Evolutionary conservation across 306 rosid species (phyloP), one percentile per base, ranked within the genome.

Genomic region (Sechiopsis laciniata): DNA sequence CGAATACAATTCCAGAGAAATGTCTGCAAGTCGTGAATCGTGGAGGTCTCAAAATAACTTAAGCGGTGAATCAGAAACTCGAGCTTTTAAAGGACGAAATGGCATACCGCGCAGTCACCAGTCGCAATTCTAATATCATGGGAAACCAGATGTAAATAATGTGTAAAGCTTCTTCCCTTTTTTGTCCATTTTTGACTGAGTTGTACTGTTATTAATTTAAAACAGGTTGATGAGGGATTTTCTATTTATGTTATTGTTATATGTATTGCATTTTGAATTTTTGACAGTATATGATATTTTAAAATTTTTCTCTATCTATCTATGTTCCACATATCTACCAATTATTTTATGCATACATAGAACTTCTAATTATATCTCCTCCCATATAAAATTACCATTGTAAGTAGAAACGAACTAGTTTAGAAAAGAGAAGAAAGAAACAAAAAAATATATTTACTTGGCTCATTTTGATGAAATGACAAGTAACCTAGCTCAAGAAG

Each of bases 11-110:
- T 70, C 82, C 66, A 67, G 72, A 81, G 95, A 85, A 32, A 9
- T 68, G n/a, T 64, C 88, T 71, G 79, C 73, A 65, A 11, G 82
- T 70, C 85, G 35, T 62, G 80, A 35, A 55, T 0, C 78, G 52
- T 60, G 84, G 82, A 74, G 72, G 3, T 68, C 51, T 61, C 65
- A 8, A n/a, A 70, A 45, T 48, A 53, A n/a, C 63, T 77, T 90
- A 74, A 77, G 84, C 48, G 63, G 63, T 8, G 89, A 91, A 75
- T 79, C 84, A 68, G 88, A 91, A 61, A 56, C 84, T 61, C 80
- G 64, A 75, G 79, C 84, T 81, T 76, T 85, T 74, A 68, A 64
- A 10, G 10, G 35, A 19, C 78, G 35, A 6, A 63, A 46, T 66
- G 19, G 74, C 50, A 56, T 22, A 46, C 63, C 65, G 26, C 82